Conservation (phyloP, 106 monocot species). For the Apostasia shenzhenica region DNA sequence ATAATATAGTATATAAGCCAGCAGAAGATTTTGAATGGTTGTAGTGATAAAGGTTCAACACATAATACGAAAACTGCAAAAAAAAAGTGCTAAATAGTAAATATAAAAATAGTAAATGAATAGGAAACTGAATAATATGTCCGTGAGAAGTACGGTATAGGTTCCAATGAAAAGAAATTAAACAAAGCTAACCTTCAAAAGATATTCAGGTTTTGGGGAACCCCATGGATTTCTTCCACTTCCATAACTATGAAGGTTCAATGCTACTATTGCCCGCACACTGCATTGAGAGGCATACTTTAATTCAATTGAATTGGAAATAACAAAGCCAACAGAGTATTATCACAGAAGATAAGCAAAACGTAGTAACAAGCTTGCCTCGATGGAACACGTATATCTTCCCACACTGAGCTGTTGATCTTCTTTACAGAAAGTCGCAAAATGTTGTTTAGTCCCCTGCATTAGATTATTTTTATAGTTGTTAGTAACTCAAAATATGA, state of each 20-base stretch:
- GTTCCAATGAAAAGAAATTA: not conserved
- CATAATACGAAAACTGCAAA: no score
- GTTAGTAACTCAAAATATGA: no score
- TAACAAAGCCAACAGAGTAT: not conserved
- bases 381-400: conserved; percentile 20
- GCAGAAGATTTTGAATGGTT: not conserved
- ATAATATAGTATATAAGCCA: not conserved
- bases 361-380: conserved; percentile 7
- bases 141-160: no score
- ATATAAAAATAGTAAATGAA: no score
- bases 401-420: conserved; percentile 23
- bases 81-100: no score
- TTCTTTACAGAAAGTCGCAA: conserved; percentile 18
- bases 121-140: no score
- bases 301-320: not conserved
- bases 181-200: conserved; percentile 42
- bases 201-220: conserved; percentile 56
- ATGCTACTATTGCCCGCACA: conserved; percentile 54
- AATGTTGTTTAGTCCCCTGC: conserved; percentile 27
- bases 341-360: not conserved
- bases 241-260: conserved; percentile 72
- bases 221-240: conserved; percentile 92
- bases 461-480: not conserved
- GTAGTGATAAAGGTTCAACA: not conserved
- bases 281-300: conserved; percentile 28